Percentiles rank a stretch among this genome's conserved stretches.
These are phyloP conservation scores for Amanita rubescens DNA, from an alignment of 768 basidiomycete species.

Conservation along the genomic window DNA sequence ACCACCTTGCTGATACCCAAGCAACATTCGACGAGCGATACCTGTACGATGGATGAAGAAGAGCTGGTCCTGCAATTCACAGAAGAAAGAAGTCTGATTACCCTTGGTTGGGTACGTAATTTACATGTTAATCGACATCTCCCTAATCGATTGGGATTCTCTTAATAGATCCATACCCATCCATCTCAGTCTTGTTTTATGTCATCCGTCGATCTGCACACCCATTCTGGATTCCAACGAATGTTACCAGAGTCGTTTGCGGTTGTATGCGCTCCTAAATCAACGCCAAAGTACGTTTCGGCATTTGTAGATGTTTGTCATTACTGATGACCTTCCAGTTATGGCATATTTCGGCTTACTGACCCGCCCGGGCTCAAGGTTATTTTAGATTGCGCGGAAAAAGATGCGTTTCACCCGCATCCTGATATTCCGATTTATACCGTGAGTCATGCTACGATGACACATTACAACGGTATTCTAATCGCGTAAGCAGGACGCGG, in stretches of 20 bases:
- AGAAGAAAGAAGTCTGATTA: conserved; percentile 72
- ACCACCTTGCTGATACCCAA: conserved; percentile 82
- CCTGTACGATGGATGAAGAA: conserved; percentile 90
- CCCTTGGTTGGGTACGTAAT: conserved; percentile 80
- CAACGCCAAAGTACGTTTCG: conserved; percentile 56
- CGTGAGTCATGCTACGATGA: conserved; percentile 33
- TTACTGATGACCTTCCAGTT: conserved; percentile 33
- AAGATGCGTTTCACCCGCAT: conserved; percentile 84
- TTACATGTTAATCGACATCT: conserved; percentile 1
- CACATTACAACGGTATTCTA: neutral
- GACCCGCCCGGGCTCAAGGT: conserved; percentile 78
- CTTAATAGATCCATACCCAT: conserved; percentile 78
- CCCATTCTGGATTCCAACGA: conserved; percentile 81
- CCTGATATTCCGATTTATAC: conserved; percentile 81
- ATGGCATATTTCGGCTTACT: conserved; percentile 85
- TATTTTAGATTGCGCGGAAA: conserved; percentile 58
- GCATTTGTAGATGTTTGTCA: neutral
- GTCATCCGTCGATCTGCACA: conserved; percentile 91
- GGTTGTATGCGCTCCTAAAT: conserved; percentile 83
- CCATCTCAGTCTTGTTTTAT: conserved; percentile 92
- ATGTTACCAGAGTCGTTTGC: conserved; percentile 92
- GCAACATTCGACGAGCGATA: conserved; percentile 83
- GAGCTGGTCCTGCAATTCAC: conserved; percentile 83
- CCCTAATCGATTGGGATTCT: neutral
- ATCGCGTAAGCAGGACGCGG: conserved; percentile 53